A percentile compares a stretch with the other conserved stretches of the same genome.
Conservation (phyloP, 441 rosid genomes). For the Gossypium lobatum region DNA sequence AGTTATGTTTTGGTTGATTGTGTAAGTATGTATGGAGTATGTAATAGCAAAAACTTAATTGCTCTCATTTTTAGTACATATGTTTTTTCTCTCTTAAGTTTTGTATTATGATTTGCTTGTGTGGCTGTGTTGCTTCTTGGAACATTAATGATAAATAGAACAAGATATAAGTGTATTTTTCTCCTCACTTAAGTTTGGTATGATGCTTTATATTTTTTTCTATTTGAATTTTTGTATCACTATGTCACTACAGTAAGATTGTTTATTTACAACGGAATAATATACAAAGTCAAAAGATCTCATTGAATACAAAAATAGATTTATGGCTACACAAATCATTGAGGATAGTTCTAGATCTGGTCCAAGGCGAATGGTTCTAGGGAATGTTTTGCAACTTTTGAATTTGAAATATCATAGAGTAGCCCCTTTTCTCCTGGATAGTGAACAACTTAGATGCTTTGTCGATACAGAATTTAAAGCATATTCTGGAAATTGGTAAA, state of each 20-base stretch:
- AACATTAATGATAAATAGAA: neutral
- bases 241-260: neutral
- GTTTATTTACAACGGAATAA: neutral
- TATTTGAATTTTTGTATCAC: neutral
- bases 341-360: neutral
- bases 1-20: constrained; percentile 1
- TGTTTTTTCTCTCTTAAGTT: neutral
- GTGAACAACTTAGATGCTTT: neutral
- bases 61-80: neutral
- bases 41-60: neutral
- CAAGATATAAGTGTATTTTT: neutral
- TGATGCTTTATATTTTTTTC: neutral
- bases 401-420: neutral
- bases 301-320: neutral
- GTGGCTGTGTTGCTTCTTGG: neutral
- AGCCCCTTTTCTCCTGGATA: neutral
- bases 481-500: neutral
- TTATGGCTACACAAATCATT: neutral
- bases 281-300: neutral
- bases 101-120: neutral
- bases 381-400: neutral
- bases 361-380: neutral
- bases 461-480: neutral
- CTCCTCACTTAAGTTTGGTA: neutral
- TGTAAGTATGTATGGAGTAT: neutral